Evolutionary conservation across 108 stramenopile species (phyloP).

Genomic region (Discostella pseudostelligera): DNA sequence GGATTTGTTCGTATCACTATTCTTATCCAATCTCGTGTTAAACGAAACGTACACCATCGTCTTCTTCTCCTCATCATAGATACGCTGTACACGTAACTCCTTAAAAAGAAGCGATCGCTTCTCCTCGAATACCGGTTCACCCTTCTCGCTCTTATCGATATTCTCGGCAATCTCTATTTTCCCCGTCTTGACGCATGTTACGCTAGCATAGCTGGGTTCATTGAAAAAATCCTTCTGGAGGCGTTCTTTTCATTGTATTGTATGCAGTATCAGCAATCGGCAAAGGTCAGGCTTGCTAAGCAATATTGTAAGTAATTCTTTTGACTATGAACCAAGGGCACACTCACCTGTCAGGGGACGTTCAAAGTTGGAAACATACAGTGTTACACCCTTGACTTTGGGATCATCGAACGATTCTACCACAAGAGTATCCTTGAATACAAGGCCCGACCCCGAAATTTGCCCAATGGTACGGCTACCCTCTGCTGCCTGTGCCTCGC

Average conservation of each 20-base stretch:
- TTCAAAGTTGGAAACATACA: constrained; percentile 91
- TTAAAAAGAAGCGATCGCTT: constrained; percentile 83
- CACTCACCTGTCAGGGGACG: constrained; percentile 67
- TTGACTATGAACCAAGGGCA: neutral
- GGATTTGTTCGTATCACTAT: constrained; percentile 80
- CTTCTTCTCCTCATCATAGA: constrained; percentile 82
- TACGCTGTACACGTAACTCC: constrained; percentile 77
- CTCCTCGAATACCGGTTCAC: constrained; percentile 88
- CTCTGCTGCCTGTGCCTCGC: constrained; percentile 46
- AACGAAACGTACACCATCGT: constrained; percentile 85
- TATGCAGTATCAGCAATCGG: neutral
- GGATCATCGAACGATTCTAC: constrained; percentile 87
- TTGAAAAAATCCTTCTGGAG: constrained; percentile 77
- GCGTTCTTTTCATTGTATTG: constrained; percentile 46
- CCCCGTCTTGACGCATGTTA: constrained; percentile 78
- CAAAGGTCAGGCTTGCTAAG: neutral
- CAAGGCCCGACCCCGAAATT: constrained; percentile 77
- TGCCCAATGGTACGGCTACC: constrained; percentile 57
- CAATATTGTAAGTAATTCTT: neutral
- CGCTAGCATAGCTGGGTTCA: constrained; percentile 81
- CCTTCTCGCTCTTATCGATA: constrained; percentile 60
- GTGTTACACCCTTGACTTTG: constrained; percentile 71
- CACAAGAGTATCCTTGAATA: constrained; percentile 86
- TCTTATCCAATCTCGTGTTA: constrained; percentile 90
- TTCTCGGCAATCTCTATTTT: constrained; percentile 69